Conservation (phyloP, 768 basidiomycete species). For the Russula virescens region DNA sequence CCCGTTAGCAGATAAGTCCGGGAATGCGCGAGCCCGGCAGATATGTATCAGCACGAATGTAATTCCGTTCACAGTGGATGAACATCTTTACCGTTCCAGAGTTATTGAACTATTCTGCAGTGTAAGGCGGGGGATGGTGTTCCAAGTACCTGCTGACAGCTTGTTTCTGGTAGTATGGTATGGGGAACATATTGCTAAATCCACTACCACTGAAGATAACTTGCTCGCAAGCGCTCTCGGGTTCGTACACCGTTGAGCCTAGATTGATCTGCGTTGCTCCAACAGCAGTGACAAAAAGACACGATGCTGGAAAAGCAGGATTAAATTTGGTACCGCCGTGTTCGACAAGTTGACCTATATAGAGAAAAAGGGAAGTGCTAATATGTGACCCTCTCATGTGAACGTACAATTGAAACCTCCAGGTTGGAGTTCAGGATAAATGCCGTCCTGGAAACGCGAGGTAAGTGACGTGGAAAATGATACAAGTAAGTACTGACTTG, state of each 20-base stretch:
- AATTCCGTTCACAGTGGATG: background rate
- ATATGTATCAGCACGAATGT: background rate
- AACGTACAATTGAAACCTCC: constrained; percentile 33
- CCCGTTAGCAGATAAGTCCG: constrained; percentile 35
- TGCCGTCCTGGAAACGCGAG: constrained; percentile 2
- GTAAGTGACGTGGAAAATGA: background rate
- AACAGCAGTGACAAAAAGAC: constrained; percentile 38
- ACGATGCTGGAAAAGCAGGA: constrained; percentile 39
- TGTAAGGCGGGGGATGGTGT: constrained; percentile 33
- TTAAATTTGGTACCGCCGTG: constrained; percentile 33
- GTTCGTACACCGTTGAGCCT: constrained; percentile 31
- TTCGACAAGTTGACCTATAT: background rate
- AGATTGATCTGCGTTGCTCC: constrained; percentile 37
- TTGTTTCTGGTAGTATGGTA: constrained; percentile 34
- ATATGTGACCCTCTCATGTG: background rate
- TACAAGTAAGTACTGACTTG: background rate
- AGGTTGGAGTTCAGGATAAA: constrained; percentile 38
- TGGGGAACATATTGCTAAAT: constrained; percentile 38
- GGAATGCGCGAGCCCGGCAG: constrained; percentile 30
- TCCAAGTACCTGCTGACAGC: constrained; percentile 31
- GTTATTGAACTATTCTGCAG: constrained; percentile 33
- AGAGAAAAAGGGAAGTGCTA: background rate
- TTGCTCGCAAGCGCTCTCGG: constrained; percentile 35
- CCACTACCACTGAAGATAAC: constrained; percentile 38
- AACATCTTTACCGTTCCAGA: constrained; percentile 28